A percentile compares a stretch with the other conserved stretches of the same genome.
phyloP scores from a whole-genome alignment of 2,329 filamentous ascomycete species.

The Diplodia sapinea region DNA sequence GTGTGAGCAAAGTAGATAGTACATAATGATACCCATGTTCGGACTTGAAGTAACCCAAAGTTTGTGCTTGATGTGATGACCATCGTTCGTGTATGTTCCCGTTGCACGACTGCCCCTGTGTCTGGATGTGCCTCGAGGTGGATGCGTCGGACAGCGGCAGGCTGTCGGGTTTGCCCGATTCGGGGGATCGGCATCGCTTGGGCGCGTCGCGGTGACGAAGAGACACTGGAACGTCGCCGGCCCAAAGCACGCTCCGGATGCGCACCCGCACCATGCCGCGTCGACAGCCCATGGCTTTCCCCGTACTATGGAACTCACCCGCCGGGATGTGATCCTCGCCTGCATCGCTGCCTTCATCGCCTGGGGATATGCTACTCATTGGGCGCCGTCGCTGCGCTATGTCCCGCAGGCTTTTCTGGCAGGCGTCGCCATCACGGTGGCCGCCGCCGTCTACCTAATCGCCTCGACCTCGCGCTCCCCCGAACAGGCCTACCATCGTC shows the following conservation, averaged over 20 bases:
- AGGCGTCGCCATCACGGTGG: constrained; percentile 65
- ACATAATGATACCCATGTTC: neutral
- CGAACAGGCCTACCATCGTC: constrained; percentile 41
- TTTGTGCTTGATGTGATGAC: neutral
- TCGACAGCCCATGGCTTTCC: constrained; percentile 37
- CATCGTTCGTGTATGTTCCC: too few relatives aligned
- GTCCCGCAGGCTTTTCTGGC: constrained; percentile 80
- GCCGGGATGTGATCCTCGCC: constrained; percentile 70
- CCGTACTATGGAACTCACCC: constrained; percentile 70
- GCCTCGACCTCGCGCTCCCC: constrained; percentile 62
- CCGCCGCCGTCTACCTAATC: constrained; percentile 64
- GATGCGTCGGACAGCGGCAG: neutral
- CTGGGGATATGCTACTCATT: constrained; percentile 85
- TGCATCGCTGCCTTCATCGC: constrained; percentile 76
- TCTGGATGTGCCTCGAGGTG: neutral
- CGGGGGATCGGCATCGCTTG: constrained; percentile 21
- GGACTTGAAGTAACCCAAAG: neutral
- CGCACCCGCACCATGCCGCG: constrained; percentile 31
- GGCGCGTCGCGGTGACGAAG: constrained; percentile 15
- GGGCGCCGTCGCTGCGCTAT: constrained; percentile 82
- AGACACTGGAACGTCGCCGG: constrained; percentile 13
- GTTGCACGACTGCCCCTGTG: too few relatives aligned
- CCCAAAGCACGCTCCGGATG: constrained; percentile 26
- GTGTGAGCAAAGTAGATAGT: neutral
- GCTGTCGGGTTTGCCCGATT: constrained; percentile 3